Percentiles rank a stretch among this genome's conserved stretches.
Evolutionary conservation across 2,329 filamentous ascomycete species (phyloP).

Genomic region (Bipolaris victoriae): DNA sequence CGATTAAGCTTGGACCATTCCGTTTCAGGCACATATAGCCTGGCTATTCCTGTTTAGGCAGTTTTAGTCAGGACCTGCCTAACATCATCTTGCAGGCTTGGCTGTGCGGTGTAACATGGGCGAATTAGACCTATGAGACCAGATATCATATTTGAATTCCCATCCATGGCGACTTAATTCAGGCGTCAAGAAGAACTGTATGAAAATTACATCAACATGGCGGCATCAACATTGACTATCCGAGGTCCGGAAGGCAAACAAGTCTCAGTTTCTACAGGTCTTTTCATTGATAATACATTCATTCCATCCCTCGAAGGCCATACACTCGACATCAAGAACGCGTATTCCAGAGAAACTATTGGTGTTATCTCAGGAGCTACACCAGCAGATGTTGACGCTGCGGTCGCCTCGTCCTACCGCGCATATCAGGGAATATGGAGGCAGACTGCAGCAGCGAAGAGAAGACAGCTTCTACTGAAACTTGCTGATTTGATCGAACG

Average conservation of each 20-base stretch:
- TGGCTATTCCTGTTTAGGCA: not conserved
- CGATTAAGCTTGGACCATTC: not conserved
- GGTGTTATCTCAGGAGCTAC: not conserved
- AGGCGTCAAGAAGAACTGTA: not conserved
- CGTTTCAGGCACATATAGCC: not conserved
- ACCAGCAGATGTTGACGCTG: not conserved
- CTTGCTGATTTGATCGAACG: not conserved
- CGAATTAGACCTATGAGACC: not conserved
- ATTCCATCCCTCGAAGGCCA: not conserved
- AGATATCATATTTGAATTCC: not conserved
- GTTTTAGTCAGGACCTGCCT: not conserved
- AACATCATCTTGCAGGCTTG: not conserved
- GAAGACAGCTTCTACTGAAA: not conserved
- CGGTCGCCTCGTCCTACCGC: not conserved
- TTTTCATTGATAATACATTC: slow-evolving; percentile 1
- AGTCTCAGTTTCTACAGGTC: not conserved
- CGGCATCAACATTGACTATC: not conserved
- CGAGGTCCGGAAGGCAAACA: not conserved
- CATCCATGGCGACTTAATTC: not conserved
- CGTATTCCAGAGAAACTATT: not conserved
- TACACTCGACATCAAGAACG: not conserved
- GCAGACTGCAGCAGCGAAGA: not conserved
- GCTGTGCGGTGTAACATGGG: not conserved
- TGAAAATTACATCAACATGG: not conserved
- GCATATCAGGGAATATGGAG: not conserved